Evolutionary conservation across 2,329 filamentous ascomycete species (phyloP), one percentile per base, ranked within the genome.

Genomic region (Xylariaceae sp.): DNA sequence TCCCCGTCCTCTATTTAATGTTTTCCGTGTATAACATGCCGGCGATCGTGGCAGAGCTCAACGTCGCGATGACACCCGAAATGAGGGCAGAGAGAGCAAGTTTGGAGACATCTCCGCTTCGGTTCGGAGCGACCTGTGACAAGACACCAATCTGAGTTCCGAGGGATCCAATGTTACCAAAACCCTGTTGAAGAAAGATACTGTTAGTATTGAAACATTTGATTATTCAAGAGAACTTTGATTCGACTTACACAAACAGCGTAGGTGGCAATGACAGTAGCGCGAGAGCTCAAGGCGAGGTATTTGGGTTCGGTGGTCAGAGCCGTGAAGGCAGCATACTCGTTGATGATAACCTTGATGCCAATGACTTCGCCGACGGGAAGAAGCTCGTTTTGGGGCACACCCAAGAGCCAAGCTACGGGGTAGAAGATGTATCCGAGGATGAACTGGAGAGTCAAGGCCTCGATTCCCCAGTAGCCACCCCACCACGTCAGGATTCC

Each of bases 101-200:
- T 37, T 75, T 75, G 4, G 86, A 83, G 10, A 95, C 84, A 56
- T 93, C 86, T 47, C 84, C 86, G 29, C 80, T 77, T 36, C 88
- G 80, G 4, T 75, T 74, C 1, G 89, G 88, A 0, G 87, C 84
- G 49, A 95, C 80, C 69, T 94, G 88, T 4, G 85, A 80, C 42
- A 95, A 76, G 47, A 94, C 88, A 72, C 89, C 89, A 50, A 95
- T 93, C 68, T 95, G 89, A 45, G 89, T 92, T 63, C 89, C 89
- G 38, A 95, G 77, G 22, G 88, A 92, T 43, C 86, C 86, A 56
- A 95, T 85, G 71, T 95, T 95, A 52, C 88, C 90, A 64, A 89
- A 89, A 21, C 81, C 81, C 68, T 71, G n/a, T n/a, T n/a, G 37
- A 37, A 33, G 33, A 21, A 35, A 6, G 45, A 37, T 56, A 47